Evolutionary conservation across 345 rosid species (phyloP), one percentile per base, ranked within the genome.

Genomic region (Moringa oleifera): DNA sequence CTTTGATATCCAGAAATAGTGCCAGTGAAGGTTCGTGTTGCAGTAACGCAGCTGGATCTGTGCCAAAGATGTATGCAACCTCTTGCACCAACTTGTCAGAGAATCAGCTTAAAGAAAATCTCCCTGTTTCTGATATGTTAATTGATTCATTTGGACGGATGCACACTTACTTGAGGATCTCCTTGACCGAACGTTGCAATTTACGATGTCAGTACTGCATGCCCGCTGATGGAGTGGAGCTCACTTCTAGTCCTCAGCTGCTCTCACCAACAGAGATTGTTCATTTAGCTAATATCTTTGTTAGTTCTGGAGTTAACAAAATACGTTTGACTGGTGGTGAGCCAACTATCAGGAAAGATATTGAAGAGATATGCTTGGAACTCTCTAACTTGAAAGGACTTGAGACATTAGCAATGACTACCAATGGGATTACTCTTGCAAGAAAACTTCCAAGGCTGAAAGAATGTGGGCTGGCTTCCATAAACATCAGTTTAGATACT

Each of bases 271-370:
- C 74, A 31, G 97, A 94, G 88, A 83, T 90, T 55, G 64, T 90
- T 60, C 83, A 76, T 57, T 68, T 94, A 69, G 91, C 95, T 51
- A 49, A 72, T 70, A 85, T 94, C 20, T 94, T 90, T 63, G 97
- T 90, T 22, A 64, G 78, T 64, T 82, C 96, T 47, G 99, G 99
- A 0, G 96, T 94, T 50, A 68, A 90, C 57, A 94, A 94, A 73
- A 90, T 94, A 69, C 81, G 99, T 45, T 75, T 94, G 64, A 94
- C 99, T 0, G 97, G 99, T 57, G 99, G 99, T 17, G 97, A 94
- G 82, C 99, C 97, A 2, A 85, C 99, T 0, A 50, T 86, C 62
- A 81, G 96, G 74, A 88, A 83, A 53, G 99, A 90, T 61, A 82
- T 94, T 15, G 90, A 83, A 56, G 96, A 86, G 20, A 81, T 86